Evolutionary conservation across 768 basidiomycete species (phyloP), one percentile per base, ranked within the genome.

Genomic region (Leucocoprinus sp.): DNA sequence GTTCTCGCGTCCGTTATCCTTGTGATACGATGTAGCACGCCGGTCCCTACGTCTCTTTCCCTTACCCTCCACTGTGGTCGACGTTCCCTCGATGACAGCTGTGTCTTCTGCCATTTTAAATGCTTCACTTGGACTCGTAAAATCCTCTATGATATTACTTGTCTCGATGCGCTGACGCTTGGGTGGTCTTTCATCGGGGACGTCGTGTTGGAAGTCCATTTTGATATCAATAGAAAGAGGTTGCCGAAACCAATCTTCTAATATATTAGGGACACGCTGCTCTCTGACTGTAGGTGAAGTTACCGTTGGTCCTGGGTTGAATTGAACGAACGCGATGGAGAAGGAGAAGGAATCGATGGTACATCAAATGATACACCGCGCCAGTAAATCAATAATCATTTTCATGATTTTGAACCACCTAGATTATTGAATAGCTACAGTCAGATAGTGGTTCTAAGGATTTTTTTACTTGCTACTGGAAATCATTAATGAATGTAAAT

Each of bases 1-100:
- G 22, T 42, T 52, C 37, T 51, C 7, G 15, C 52, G 18, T 33
- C 41, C 45, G 9, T 56, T 55, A 22, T 57, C 60, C 24, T 62
- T 61, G 2, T 63, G 59, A 26, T 66, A 64, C 28, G 70, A 66
- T 43, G 68, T 60, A n/a, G 68, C 67, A 18, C 68, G 65, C 40
- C 74, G 68, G 23, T 69, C 65, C 7, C 71, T 70, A 4, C 69
- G 65, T 68, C 49, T 58, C 28, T 39, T 45, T n/a, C 33, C 26
- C 14, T 36, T 38, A 56, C 40, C 60, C 58, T 53, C 26, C 43
- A 42, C 26, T 40, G 51, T 18, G 18, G 45, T 18, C n/a, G 47
- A 17, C n/a, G 24, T 18, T n/a, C 14, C 34, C 9, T 19, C 33
- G 9, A 14, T 23, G 17, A 27, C 22, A 9, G 39, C 26, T 9